Conservation (phyloP, 2,329 filamentous ascomycete species). For the Colletotrichum cordylinicola region DNA sequence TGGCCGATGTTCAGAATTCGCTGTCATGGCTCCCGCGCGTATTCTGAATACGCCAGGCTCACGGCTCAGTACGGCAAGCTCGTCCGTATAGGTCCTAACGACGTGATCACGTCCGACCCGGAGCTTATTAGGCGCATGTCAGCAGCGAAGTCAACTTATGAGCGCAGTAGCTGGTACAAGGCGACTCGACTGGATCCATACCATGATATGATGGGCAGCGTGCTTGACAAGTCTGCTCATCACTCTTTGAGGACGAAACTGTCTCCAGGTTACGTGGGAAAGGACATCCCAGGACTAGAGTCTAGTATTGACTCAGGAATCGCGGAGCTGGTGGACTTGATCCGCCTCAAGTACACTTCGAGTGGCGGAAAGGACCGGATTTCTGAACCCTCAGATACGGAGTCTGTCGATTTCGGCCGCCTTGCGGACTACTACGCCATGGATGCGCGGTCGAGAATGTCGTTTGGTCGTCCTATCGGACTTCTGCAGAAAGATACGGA, state of each 20-base stretch:
- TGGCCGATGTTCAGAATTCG: conserved; percentile 5
- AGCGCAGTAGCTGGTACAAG: conserved; percentile 49
- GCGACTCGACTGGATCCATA: conserved; percentile 55
- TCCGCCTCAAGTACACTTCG: neutral
- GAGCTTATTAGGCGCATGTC: conserved; percentile 42
- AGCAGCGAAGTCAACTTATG: conserved; percentile 40
- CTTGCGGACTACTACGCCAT: conserved; percentile 20
- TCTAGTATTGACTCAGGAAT: conserved; percentile 17
- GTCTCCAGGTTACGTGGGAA: conserved; percentile 20
- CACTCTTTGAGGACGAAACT: conserved; percentile 19
- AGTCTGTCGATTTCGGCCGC: conserved; percentile 21
- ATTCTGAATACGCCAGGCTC: neutral
- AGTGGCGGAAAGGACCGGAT: neutral
- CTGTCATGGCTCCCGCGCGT: neutral
- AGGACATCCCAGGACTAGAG: conserved; percentile 22
- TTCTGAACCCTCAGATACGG: neutral
- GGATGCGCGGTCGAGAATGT: conserved; percentile 14
- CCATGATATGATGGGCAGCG: conserved; percentile 26
- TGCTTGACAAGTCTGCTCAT: conserved; percentile 22
- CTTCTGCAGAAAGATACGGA: neutral
- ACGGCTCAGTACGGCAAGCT: conserved; percentile 23
- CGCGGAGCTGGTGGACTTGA: conserved; percentile 7
- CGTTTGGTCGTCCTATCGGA: neutral
- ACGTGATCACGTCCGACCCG: conserved; percentile 43
- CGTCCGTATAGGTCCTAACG: conserved; percentile 48